Conservation (phyloP, 1,284 basidiomycete genomes). For the Cryptococcus sp. region DNA sequence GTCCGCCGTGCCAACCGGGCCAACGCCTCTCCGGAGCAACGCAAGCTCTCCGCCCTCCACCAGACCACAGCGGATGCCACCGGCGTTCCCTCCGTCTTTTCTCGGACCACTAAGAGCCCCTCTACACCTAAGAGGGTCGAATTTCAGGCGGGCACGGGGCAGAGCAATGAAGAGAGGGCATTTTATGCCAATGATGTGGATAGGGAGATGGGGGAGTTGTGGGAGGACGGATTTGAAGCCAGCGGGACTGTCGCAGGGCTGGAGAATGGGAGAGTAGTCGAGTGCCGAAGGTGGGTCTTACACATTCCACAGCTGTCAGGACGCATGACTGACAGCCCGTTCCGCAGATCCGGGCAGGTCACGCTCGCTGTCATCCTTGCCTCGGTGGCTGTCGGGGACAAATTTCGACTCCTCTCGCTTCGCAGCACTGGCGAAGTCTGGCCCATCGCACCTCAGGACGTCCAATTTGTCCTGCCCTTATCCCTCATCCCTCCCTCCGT, state of each 20-base stretch:
- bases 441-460: conserved; percentile 40
- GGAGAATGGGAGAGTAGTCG: conserved; percentile 37
- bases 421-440: conserved; percentile 39
- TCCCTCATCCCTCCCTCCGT: conserved; percentile 27
- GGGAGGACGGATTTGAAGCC: conserved; percentile 5
- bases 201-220: conserved; percentile 15
- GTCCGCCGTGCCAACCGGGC: background rate
- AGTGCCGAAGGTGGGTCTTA: conserved; percentile 36
- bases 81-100: background rate
- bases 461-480: conserved; percentile 46
- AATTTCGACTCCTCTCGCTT: conserved; percentile 36
- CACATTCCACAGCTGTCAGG: background rate
- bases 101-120: background rate
- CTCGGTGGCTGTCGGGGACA: conserved; percentile 25
- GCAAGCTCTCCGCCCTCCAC: background rate
- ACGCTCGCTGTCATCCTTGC: conserved; percentile 39
- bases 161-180: conserved; percentile 21
- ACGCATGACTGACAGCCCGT: background rate
- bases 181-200: conserved; percentile 21
- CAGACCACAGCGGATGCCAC: no score
- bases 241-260: conserved; percentile 21
- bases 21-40: background rate
- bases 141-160: conserved; percentile 14
- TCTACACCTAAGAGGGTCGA: conserved; percentile 1
- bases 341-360: conserved; percentile 20